Evolutionary conservation across 202 grass and related monocot species (phyloP).

Genomic region (Musa balbisiana): DNA sequence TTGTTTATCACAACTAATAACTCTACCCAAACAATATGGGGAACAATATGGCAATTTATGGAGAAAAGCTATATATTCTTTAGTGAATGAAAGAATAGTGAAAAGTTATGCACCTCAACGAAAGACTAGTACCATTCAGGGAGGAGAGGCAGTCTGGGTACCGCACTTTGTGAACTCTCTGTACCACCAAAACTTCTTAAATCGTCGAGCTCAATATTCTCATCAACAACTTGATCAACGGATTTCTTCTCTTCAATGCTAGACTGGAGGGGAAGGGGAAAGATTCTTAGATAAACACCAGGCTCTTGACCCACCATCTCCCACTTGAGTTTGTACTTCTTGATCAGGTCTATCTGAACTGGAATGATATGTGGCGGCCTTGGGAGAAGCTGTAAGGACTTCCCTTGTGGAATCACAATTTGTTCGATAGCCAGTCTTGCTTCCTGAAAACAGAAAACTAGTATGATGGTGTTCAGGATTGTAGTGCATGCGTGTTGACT

Average conservation of each 20-base stretch:
- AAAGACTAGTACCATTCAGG: constrained; percentile 31
- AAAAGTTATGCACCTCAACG: neutral
- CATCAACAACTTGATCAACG: constrained; percentile 11
- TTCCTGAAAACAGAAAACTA: constrained; percentile 33
- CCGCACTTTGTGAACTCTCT: constrained; percentile 29
- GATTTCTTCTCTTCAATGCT: neutral
- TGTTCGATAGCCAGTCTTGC: constrained; percentile 75
- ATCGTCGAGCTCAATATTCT: constrained; percentile 1
- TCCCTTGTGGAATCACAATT: constrained; percentile 59
- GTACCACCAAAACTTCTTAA: constrained; percentile 25
- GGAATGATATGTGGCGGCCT: constrained; percentile 44
- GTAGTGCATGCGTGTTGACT: neutral
- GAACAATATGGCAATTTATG: neutral
- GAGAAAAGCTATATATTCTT: neutral
- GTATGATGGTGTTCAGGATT: neutral
- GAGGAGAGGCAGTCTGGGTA: constrained; percentile 50
- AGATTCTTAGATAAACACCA: constrained; percentile 34
- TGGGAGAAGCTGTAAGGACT: constrained; percentile 50
- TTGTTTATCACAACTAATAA: neutral
- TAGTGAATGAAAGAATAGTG: neutral
- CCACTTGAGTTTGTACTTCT: constrained; percentile 68
- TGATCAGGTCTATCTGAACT: constrained; percentile 48
- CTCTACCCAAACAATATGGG: neutral
- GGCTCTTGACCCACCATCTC: constrained; percentile 42
- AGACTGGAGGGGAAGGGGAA: constrained; percentile 43